Evolutionary conservation across 1,139 yeast genomes (phyloP).

Genomic region (Yamadazyma diddensiae): DNA sequence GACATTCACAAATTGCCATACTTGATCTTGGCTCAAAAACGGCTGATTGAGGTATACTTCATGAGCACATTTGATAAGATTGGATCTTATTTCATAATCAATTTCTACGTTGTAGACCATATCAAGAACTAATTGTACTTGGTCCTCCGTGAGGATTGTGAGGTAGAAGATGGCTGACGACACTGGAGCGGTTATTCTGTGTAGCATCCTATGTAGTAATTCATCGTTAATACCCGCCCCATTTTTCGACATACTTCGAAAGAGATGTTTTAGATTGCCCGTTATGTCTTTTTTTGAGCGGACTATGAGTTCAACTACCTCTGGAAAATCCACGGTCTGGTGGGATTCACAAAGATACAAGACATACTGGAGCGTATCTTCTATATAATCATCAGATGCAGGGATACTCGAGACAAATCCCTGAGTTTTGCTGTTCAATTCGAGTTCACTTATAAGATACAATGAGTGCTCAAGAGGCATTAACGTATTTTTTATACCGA

Average conservation of each 20-base stretch:
- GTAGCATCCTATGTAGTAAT: constrained; percentile 19
- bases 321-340: not conserved
- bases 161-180: constrained; percentile 25
- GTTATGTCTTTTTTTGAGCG: constrained; percentile 8
- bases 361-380: constrained; percentile 11
- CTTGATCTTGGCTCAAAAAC: not conserved
- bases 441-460: constrained; percentile 14
- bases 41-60: not conserved
- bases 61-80: constrained; percentile 15
- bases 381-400: constrained; percentile 8
- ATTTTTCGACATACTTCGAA: constrained; percentile 10
- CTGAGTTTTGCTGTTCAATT: not conserved
- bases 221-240: constrained; percentile 3
- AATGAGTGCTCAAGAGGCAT: not conserved
- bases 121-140: constrained; percentile 14
- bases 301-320: constrained; percentile 5
- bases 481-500: not conserved
- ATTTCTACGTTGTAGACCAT: constrained; percentile 18
- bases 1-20: constrained; percentile 12
- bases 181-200: constrained; percentile 28
- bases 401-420: not conserved
- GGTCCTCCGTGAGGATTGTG: constrained; percentile 8
- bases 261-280: constrained; percentile 17
- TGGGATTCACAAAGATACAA: constrained; percentile 3
- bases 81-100: constrained; percentile 26